These are phyloP conservation scores for Paecilomyces formosus DNA, from an alignment of 2,329 filamentous ascomycete species.

Conservation along the genomic window DNA sequence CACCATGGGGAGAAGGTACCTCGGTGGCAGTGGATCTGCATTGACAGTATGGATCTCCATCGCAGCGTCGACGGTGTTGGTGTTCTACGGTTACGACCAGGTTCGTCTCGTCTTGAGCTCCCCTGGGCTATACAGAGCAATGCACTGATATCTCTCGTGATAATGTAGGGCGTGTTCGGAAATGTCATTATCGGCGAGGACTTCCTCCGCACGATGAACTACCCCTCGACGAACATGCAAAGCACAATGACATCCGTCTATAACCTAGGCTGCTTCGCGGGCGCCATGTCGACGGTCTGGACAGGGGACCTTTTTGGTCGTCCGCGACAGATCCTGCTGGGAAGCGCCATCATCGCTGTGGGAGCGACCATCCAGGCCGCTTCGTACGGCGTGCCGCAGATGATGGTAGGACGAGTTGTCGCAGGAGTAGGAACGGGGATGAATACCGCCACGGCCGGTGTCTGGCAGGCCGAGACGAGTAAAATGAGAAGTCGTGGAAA, in stretches of 20 bases:
- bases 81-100: slow-evolving; percentile 44
- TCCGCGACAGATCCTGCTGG: slow-evolving; percentile 27
- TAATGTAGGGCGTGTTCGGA: slow-evolving; percentile 8
- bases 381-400: slow-evolving; percentile 32
- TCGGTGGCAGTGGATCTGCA: slow-evolving; percentile 43
- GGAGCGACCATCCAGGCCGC: slow-evolving; percentile 39
- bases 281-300: slow-evolving; percentile 32
- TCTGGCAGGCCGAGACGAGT: slow-evolving; percentile 39
- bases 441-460: slow-evolving; percentile 43
- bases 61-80: slow-evolving; percentile 42
- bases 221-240: background rate
- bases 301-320: slow-evolving; percentile 26
- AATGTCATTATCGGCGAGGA: slow-evolving; percentile 8
- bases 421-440: slow-evolving; percentile 40
- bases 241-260: slow-evolving; percentile 7
- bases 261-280: slow-evolving; percentile 40
- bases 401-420: slow-evolving; percentile 40
- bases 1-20: slow-evolving; percentile 40
- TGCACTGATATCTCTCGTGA: background rate
- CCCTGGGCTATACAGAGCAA: background rate
- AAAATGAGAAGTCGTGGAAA: slow-evolving; percentile 34
- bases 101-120: slow-evolving; percentile 10
- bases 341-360: slow-evolving; percentile 34
- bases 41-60: slow-evolving; percentile 49
- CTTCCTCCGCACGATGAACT: background rate